Percentiles rank a stretch among this genome's conserved stretches.
Conservation (phyloP, 306 rosid species). For the Citrullus colocynthis region DNA sequence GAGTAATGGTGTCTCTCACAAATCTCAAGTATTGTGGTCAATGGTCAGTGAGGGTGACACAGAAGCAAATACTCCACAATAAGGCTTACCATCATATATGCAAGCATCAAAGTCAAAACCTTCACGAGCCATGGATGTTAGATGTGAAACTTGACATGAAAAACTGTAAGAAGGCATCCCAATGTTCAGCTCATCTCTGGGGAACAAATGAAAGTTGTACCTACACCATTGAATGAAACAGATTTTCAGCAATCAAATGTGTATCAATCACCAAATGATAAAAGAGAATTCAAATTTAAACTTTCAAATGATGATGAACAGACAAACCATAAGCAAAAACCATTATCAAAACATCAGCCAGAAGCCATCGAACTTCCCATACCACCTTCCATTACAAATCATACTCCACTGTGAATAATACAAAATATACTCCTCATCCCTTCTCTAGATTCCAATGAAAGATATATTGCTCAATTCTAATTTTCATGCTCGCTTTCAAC, state of each 20-base stretch:
- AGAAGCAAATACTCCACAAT: not conserved
- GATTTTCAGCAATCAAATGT: not conserved
- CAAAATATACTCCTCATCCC: not conserved
- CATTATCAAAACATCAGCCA: not conserved
- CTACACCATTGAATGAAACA: slow-evolving; percentile 30
- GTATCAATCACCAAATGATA: not conserved
- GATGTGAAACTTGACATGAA: slow-evolving; percentile 54
- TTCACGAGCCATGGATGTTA: slow-evolving; percentile 60
- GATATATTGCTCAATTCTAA: not conserved
- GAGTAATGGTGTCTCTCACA: not conserved
- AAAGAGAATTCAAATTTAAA: not conserved
- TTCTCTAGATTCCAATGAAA: not conserved
- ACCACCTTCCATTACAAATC: not conserved
- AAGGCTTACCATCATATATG: slow-evolving; percentile 52
- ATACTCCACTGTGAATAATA: not conserved
- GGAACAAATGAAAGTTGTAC: slow-evolving; percentile 70
- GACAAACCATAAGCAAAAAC: not conserved
- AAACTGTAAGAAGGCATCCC: slow-evolving; percentile 88
- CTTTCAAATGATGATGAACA: not conserved
- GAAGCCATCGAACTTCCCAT: not conserved
- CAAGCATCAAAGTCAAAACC: slow-evolving; percentile 85
- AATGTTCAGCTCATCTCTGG: slow-evolving; percentile 65
- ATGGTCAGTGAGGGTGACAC: not conserved
- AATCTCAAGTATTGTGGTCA: not conserved
- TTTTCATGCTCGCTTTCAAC: not conserved